A percentile compares a stretch with the other conserved stretches of the same genome.
Evolutionary conservation across 2,329 filamentous ascomycete species (phyloP).

Genomic region (Tympanopsis confertula): DNA sequence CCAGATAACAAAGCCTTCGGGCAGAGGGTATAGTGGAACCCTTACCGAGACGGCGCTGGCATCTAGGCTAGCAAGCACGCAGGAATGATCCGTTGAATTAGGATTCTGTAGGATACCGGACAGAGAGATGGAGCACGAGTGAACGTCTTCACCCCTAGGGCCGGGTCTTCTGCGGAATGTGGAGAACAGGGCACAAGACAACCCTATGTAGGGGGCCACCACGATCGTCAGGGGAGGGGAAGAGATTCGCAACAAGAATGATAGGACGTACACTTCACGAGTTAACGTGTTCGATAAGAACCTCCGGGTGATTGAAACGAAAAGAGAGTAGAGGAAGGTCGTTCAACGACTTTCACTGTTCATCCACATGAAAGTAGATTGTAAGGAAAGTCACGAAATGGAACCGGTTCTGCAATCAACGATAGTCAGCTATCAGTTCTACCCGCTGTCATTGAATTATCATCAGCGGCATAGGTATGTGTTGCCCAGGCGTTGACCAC

Average conservation of each 20-base stretch:
- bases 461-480: no score
- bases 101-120: not conserved
- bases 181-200: not conserved
- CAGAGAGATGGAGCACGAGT: not conserved
- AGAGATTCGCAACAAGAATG: not conserved
- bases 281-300: not conserved
- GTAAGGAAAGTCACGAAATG: no score
- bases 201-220: not conserved
- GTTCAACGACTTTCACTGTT: no score
- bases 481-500: no score
- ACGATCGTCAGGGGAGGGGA: not conserved
- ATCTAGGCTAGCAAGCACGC: not conserved
- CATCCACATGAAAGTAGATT: no score
- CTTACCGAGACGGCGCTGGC: slow-evolving; percentile 1
- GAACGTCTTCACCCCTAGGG: slow-evolving; percentile 1
- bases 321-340: no score
- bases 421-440: no score
- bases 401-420: no score
- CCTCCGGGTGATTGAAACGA: no score
- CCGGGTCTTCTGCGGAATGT: not conserved
- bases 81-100: slow-evolving; percentile 1
- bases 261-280: not conserved
- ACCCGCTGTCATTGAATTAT: no score
- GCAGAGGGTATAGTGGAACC: slow-evolving; percentile 1
- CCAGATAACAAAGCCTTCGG: slow-evolving; percentile 1